Base-by-base conservation (phyloP, 1,284 basidiomycete species). In the Abortiporus biennis region DNA sequence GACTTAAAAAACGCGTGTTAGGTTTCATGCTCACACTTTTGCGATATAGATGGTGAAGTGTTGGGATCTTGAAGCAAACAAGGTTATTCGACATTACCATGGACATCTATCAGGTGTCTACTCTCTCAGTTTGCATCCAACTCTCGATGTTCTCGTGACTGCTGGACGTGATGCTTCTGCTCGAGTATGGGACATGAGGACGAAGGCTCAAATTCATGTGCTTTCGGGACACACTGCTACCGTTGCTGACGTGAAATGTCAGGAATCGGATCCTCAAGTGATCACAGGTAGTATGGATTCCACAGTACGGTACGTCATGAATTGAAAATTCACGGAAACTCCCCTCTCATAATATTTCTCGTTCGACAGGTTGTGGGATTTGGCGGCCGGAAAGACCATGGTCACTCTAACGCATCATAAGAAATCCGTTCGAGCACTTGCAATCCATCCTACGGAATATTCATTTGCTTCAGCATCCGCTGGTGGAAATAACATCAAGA, bases 141-240 rank as follows among this genome's bases (percentile, higher is more conserved):
- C 95, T 0, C 80, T 99, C 32, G 95, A 99, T 56, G 73, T 99
- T 0, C 77, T 99, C 16, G 92, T 97, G 25, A 98, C 95, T 0
- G 83, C 89, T 3, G 95, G 96, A 34, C 83, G 95, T 54, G 96
- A 99, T 55, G 91, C 95, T 6, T 90, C 88, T 6, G 95, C 94
- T 2, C 82, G 96, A 45, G 94, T 97, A 0, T 99, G 95, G 95
- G 95, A 99, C 58, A 99, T 99, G 93, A 81, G 95, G 36, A 96
- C 94, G 23, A 93, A 97, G 59, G 87, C 92, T 16, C 91, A 94
- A 59, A 89, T 99, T 43, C 92, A 97, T 61, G 89, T 95, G 16
- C 74, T 99, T 17, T 70, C 89, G 0, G 95, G 96, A 0, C 95
- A 99, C 61, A 94, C 90, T 0, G 92, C 80, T 24, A 99, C 95